Base-by-base conservation (phyloP, 805 yeast species). In the Barnettozyma salicaria region DNA sequence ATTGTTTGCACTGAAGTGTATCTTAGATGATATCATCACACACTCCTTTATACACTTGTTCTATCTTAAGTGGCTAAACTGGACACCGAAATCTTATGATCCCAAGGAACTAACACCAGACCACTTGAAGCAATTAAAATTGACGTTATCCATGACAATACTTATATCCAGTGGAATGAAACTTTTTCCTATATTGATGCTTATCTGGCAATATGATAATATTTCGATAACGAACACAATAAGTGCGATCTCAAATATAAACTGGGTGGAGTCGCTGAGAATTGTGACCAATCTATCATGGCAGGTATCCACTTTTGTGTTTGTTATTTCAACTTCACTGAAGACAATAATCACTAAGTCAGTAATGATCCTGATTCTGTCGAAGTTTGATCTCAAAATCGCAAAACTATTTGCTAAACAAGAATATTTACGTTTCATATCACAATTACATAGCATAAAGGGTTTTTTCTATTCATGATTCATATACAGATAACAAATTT, bases 121-220 rank as follows among this genome's bases (percentile, higher is more conserved):
- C 14, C 25, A 49, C 32, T 24, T 39, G 3, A 19, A 27, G 28
- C 46, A 58, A 34, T 55, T 55, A 24, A 68, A 66, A 28, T 61
- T 59, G 30, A 60, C 71, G 12, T 57, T 89, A 13, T 70, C 87
- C 1, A 69, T 79, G 8, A 81, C 95, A 0, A 68, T 88, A 1
- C 55, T 89, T 30, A 70, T 88, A 6, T 79, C 97, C 0, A 78
- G 86, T 30, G 76, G 85, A 1, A 80, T 90, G 27, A 86, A 83
- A 53, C 65, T 90, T 17, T 80, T 90, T 44, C 98, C 98, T 0
- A 81, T 92, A 14, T 67, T 92, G 23, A 90, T 90, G 89, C 66
- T 92, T 22, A 90, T 92, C 24, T 92, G 99, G 99, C 92, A 95
- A 1, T 92, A 92, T 53, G 96, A 92, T 53, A 74, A 83, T n/a